Evolutionary conservation across 495 filamentous ascomycete species (phyloP), one percentile per base, ranked within the genome.

Genomic region (Aspergillus nanangensis): DNA sequence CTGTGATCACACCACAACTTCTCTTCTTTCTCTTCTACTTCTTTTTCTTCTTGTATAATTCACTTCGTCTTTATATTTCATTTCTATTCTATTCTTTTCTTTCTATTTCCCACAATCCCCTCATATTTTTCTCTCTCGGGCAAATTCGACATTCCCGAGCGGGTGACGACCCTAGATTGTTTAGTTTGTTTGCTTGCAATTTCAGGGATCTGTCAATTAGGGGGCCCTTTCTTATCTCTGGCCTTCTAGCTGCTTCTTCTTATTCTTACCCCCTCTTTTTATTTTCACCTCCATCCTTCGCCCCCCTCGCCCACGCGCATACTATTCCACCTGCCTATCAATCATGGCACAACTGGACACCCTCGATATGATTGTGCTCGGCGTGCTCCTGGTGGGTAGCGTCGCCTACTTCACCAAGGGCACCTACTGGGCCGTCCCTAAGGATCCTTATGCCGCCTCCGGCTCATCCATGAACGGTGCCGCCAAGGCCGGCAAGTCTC

Each of bases 331-430:
- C 10, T 41, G 38, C 38, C 18, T 32, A 48, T 27, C 37, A 50
- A 74, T 44, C 50, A 98, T 98, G 93, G 87, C 91, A 50, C 88
- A 96, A 77, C 84, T 98, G 60, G 93, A 98, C 61, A 95, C 89
- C 3, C 74, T 97, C 69, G 93, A 98, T 75, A 72, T 96, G 49
- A 66, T 94, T 53, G 93, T 98, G 75, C 86, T 98, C 51, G 80
- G 77, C 48, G 81, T 75, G 48, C 82, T 97, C 50, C 75, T 97
- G 22, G 65, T 94, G 41, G 93, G 90, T 47, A 96, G 88, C 44
- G 66, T 89, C 39, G 93, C 91, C 61, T 98, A 96, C 71, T 92
- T 98, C 72, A 96, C 94, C 48, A 97, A 98, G 63, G 93, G 93
- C 49, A 88, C 82, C 47, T 82, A 88, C 62, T 98, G 93, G 93